Conservation (phyloP, 1,139 yeast genomes). For the Kazachstania sp. region DNA sequence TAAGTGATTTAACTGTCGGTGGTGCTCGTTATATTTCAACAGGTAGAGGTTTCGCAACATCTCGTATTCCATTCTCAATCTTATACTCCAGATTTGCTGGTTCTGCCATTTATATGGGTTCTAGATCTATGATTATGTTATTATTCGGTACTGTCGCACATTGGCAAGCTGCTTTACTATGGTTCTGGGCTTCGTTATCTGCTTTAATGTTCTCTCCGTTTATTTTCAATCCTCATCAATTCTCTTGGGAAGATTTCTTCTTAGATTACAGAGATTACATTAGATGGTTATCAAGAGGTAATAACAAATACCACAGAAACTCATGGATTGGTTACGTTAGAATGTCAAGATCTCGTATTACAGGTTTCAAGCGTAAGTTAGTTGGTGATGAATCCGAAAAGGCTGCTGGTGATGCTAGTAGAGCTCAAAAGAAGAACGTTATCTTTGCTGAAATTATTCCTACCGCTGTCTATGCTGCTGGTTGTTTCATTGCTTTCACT, state of each 20-base stretch:
- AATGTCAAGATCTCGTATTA: conserved; percentile 89
- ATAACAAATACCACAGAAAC: conserved; percentile 97
- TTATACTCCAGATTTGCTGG: conserved; percentile 95
- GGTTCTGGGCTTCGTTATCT: conserved; percentile 97
- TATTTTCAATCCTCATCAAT: conserved; percentile 96
- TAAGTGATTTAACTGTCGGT: conserved; percentile 91
- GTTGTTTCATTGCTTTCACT: conserved; percentile 83
- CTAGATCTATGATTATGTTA: conserved; percentile 81
- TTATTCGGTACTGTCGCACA: conserved; percentile 85
- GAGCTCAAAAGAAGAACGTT: conserved; percentile 87
- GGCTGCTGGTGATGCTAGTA: conserved; percentile 86
- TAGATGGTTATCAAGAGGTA: conserved; percentile 98
- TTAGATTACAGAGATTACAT: conserved; percentile 97
- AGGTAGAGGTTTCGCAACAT: conserved; percentile 98
- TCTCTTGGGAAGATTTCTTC: conserved; percentile 97
- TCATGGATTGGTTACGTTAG: conserved; percentile 98
- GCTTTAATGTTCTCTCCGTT: conserved; percentile 92
- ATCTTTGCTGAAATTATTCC: conserved; percentile 83
- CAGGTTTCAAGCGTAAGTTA: conserved; percentile 94
- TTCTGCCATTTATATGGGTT: conserved; percentile 93
- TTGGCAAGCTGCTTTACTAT: conserved; percentile 94
- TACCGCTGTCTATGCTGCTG: conserved; percentile 78
- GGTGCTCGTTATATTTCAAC: conserved; percentile 99
- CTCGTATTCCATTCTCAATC: conserved; percentile 97
- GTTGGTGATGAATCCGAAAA: conserved; percentile 85